Conservation (phyloP, 176 grass and related monocot species). For the Eragrostis curvula region DNA sequence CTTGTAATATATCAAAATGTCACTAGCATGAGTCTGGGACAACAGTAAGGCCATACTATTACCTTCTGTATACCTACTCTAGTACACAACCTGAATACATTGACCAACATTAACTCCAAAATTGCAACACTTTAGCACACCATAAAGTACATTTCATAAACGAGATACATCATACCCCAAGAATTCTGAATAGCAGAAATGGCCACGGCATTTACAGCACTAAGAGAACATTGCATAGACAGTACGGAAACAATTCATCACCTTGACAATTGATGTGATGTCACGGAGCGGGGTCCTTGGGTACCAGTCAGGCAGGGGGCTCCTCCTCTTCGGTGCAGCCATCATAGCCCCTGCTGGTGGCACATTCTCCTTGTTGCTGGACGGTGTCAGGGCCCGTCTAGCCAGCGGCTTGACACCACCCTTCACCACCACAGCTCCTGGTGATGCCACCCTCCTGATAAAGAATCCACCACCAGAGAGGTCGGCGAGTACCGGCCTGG, state of each 20-base stretch:
- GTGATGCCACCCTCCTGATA: conserved; percentile 49
- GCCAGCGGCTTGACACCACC: conserved; percentile 27
- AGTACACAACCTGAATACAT: not conserved
- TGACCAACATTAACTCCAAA: not conserved
- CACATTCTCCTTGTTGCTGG: conserved; percentile 56
- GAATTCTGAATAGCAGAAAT: not conserved
- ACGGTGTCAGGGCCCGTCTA: not conserved
- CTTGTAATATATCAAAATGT: not conserved
- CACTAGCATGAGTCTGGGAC: not conserved
- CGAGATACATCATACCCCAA: not conserved
- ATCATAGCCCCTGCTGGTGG: conserved; percentile 30
- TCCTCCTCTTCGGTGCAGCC: conserved; percentile 53
- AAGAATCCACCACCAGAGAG: conserved; percentile 59
- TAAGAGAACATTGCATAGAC: conserved; percentile 21
- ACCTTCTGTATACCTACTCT: not conserved
- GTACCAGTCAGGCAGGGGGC: conserved; percentile 73
- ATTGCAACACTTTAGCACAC: not conserved
- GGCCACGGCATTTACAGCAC: not conserved
- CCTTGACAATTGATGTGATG: conserved; percentile 61
- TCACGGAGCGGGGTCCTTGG: conserved; percentile 68
- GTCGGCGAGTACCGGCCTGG: conserved; percentile 28
- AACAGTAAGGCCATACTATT: not conserved
- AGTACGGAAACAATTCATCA: conserved; percentile 34
- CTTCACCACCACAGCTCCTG: conserved; percentile 34
- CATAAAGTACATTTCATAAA: not conserved